phyloP scores from a whole-genome alignment of 176 grass and related monocot genomes.

The Carex myosuroides region DNA sequence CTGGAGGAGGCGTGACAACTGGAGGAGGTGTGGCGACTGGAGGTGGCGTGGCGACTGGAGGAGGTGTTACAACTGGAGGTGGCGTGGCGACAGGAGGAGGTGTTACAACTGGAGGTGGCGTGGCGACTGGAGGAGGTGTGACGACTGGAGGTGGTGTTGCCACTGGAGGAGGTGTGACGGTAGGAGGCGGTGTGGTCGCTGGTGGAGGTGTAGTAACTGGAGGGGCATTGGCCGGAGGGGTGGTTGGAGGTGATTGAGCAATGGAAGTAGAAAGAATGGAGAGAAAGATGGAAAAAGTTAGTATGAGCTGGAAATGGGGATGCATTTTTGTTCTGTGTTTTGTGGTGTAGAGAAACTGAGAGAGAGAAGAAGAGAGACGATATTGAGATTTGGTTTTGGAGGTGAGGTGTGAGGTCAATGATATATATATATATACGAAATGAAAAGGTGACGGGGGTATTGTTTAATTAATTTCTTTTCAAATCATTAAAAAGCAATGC shows the following conservation, averaged over 20 bases:
- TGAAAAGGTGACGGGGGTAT: neutral
- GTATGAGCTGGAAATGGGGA: constrained; percentile 9
- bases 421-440: neutral
- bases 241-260: constrained; percentile 18
- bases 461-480: neutral
- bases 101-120: constrained; percentile 14
- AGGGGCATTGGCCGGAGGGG: constrained; percentile 30
- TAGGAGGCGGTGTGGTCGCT: neutral
- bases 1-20: neutral
- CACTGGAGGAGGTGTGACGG: neutral
- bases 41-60: constrained; percentile 8
- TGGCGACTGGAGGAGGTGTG: neutral
- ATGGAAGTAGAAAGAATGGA: constrained; percentile 25
- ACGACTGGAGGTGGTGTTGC: constrained; percentile 8
- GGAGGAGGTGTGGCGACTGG: constrained; percentile 26
- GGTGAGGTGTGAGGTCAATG: neutral
- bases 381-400: neutral
- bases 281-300: constrained; percentile 26
- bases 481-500: neutral
- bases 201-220: neutral
- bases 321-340: neutral
- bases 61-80: constrained; percentile 28
- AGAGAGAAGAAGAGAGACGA: neutral
- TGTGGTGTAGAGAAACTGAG: no score
- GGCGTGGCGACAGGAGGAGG: constrained; percentile 13